A percentile compares a stretch with the other conserved stretches of the same genome.
Evolutionary conservation across 306 rosid genomes (phyloP).

Genomic region (Fragaria nilgerrensis): DNA sequence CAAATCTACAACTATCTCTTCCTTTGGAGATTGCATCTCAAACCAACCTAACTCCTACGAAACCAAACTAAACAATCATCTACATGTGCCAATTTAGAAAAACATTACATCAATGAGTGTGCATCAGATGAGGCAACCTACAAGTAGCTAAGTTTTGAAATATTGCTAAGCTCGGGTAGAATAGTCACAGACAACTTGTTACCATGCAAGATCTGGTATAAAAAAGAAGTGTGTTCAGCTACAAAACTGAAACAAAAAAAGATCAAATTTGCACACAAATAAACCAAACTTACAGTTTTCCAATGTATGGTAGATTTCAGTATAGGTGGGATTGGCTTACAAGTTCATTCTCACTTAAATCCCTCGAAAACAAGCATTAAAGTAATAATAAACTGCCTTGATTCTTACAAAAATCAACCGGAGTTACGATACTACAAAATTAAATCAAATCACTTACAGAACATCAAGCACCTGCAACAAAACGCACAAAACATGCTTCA

Average conservation of each 20-base stretch:
- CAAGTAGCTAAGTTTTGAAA: constrained; percentile 89
- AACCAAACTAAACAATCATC: too few species aligned
- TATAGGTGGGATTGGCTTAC: constrained; percentile 84
- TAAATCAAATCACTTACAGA: constrained; percentile 44
- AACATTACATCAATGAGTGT: not conserved
- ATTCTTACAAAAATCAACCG: not conserved
- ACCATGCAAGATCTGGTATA: constrained; percentile 65
- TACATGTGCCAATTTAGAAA: not conserved
- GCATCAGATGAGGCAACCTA: constrained; percentile 28
- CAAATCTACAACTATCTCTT: too few species aligned
- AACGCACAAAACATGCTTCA: not conserved
- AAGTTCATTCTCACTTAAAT: constrained; percentile 82
- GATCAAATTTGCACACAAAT: not conserved
- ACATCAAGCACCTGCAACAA: constrained; percentile 91
- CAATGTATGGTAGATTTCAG: constrained; percentile 82
- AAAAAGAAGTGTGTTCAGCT: not conserved
- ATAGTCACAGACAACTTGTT: constrained; percentile 74
- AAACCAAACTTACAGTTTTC: constrained; percentile 65
- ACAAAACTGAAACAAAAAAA: not conserved
- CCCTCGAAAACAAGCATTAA: constrained; percentile 36
- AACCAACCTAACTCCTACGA: too few species aligned
- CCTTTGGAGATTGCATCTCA: too few species aligned
- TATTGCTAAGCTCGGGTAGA: constrained; percentile 88
- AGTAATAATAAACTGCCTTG: not conserved
- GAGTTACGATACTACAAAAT: not conserved